phyloP scores from a whole-genome alignment of 169 alveolate species.

The Cryptosporidium sp. region DNA sequence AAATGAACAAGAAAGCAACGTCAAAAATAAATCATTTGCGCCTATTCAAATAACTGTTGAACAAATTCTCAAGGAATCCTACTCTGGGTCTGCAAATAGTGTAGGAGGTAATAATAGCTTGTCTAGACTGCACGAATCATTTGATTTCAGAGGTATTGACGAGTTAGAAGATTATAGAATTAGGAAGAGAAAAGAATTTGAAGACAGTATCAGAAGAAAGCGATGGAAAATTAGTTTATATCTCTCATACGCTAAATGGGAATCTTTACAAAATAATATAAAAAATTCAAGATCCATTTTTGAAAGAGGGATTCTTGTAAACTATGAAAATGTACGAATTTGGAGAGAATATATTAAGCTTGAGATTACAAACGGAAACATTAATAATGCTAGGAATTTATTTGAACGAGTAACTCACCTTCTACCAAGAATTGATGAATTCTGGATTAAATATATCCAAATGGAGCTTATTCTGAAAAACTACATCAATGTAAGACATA shows the following conservation, averaged over 20 bases:
- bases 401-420: conserved; percentile 97
- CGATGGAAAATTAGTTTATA: conserved; percentile 96
- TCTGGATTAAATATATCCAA: conserved; percentile 98
- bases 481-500: conserved; percentile 93
- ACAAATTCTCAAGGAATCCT: conserved; percentile 93
- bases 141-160: conserved; percentile 90
- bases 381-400: conserved; percentile 96
- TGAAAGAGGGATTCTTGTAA: conserved; percentile 97
- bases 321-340: conserved; percentile 91
- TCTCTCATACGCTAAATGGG: conserved; percentile 95
- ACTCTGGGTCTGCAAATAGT: conserved; percentile 17
- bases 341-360: conserved; percentile 98
- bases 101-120: conserved; percentile 56
- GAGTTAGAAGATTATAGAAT: conserved; percentile 94
- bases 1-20: conserved; percentile 81
- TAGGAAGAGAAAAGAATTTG: conserved; percentile 95
- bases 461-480: conserved; percentile 98
- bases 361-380: conserved; percentile 96
- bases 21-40: conserved; percentile 96
- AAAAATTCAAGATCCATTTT: conserved; percentile 94
- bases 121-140: conserved; percentile 10
- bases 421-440: conserved; percentile 97
- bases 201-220: conserved; percentile 94
- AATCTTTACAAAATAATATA: conserved; percentile 94
- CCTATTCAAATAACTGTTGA: conserved; percentile 99